These are phyloP conservation scores for Linderniella brevidens DNA, from an alignment of 257 asterid species.

Conservation along the genomic window DNA sequence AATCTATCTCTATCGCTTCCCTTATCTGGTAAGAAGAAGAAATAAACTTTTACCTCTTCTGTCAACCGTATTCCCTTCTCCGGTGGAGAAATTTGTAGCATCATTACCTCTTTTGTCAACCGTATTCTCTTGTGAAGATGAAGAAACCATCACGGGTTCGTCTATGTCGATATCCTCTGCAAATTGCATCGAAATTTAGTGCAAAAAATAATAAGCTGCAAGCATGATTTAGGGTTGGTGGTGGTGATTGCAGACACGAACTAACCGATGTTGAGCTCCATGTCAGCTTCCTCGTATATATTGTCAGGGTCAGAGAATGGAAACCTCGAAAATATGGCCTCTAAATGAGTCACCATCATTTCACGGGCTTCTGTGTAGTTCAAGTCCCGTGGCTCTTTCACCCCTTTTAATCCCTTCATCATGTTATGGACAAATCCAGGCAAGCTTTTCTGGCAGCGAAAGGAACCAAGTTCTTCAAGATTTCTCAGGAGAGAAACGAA, in stretches of 20 bases:
- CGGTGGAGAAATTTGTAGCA: not conserved
- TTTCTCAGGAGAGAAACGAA: conserved; percentile 8
- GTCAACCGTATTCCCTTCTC: conserved; percentile 14
- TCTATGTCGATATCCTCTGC: conserved; percentile 69
- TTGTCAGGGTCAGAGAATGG: conserved; percentile 54
- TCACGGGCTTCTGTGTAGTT: conserved; percentile 34
- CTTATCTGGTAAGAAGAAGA: conserved; percentile 22
- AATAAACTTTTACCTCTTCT: not conserved
- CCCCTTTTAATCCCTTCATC: conserved; percentile 75
- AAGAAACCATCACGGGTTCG: conserved; percentile 33
- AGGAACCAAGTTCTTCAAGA: conserved; percentile 12
- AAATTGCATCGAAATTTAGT: conserved; percentile 13
- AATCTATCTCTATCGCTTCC: conserved; percentile 45
- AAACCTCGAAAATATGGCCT: conserved; percentile 65
- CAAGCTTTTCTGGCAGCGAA: conserved; percentile 26
- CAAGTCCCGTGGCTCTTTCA: conserved; percentile 26
- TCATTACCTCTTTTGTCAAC: conserved; percentile 32
- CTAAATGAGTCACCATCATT: conserved; percentile 39
- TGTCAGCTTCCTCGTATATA: conserved; percentile 20
- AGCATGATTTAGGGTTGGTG: conserved; percentile 5
- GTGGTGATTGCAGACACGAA: conserved; percentile 9
- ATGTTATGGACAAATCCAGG: conserved; percentile 58
- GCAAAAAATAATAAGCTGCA: not conserved
- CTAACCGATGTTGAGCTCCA: conserved; percentile 61
- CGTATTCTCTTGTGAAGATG: conserved; percentile 23